Evolutionary conservation across 352 stramenopile genomes (phyloP), one percentile per base, ranked within the genome.

Genomic region (Pythium sp.): DNA sequence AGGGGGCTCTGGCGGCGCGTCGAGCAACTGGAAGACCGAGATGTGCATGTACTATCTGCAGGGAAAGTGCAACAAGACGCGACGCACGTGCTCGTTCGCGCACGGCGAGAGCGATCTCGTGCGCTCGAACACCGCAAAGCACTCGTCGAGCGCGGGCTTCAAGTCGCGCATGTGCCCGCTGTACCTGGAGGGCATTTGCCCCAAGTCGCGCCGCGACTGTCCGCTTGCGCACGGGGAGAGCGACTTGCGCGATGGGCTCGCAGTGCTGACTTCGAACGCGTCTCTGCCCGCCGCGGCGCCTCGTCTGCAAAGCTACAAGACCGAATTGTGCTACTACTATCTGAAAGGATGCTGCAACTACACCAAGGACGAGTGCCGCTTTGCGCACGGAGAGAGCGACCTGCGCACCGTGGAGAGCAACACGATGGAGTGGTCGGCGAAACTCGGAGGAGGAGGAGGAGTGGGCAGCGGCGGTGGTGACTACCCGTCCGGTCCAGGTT

Each of bases 1-100:
- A n/a, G 53, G 53, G 2, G 53, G 53, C 26, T 41, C 26, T 28
- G 24, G 30, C 28, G 41, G 67, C 18, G 74, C 74, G 11, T 72
- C 73, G 24, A 86, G 74, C 72, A 95, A 95, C 71, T 94, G 87
- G 87, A 95, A 95, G 73, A 95, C 87, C 18, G 87, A 95, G 67
- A 89, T 95, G 65, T 95, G 87, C 68, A 89, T 95, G 81, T 95
- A 95, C 71, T 95, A 94, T 63, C 80, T 95, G 57, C 87, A 95
- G 63, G 87, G 87, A 24, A 95, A 95, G 69, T 95, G 87, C 78
- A 95, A 95, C 75, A 95, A 94, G 72, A 95, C 86, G 24, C 73
- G 86, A 18, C 86, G 87, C 41, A 95, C 87, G n/a, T 95, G 87
- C 47, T 93, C 87, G 15, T 95, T 95, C 74, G 87, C 87, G 1